Evolutionary conservation across 2,329 filamentous ascomycete species (phyloP).

Genomic region (Ophiosphaerella narmari): DNA sequence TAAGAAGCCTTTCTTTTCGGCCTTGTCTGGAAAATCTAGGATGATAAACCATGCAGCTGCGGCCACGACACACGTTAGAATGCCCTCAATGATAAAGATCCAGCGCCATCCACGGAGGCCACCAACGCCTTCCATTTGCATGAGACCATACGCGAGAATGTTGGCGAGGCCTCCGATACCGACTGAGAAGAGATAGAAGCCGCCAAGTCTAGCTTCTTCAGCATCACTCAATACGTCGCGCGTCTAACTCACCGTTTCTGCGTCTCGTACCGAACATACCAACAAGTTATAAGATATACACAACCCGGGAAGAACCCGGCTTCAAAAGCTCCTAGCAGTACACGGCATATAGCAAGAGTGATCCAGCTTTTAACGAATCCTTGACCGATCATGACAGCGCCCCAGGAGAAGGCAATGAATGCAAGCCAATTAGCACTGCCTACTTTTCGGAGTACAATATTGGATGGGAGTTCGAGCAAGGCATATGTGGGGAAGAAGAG

Average conservation of each 20-base stretch:
- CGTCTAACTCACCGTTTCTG: constrained; percentile 23
- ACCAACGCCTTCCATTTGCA: constrained; percentile 32
- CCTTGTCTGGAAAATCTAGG: constrained; percentile 35
- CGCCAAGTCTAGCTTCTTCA: constrained; percentile 15
- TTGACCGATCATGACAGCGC: constrained; percentile 32
- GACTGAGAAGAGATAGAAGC: constrained; percentile 33
- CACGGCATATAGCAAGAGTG: constrained; percentile 23
- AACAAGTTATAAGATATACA: constrained; percentile 35
- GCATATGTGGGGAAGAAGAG: constrained; percentile 36
- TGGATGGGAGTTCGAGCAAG: constrained; percentile 27
- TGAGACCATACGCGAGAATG: constrained; percentile 34
- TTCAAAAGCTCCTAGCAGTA: constrained; percentile 30
- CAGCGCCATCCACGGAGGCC: constrained; percentile 33
- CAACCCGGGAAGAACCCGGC: constrained; percentile 35
- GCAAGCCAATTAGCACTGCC: constrained; percentile 35
- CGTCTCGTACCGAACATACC: constrained; percentile 30
- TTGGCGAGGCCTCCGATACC: constrained; percentile 32
- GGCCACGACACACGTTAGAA: constrained; percentile 29
- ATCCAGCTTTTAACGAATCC: constrained; percentile 32
- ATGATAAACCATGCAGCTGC: constrained; percentile 31
- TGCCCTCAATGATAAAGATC: constrained; percentile 36
- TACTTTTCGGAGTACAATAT: constrained; percentile 29
- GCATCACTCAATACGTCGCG: not conserved
- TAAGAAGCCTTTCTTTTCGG: constrained; percentile 27
- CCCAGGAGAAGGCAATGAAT: constrained; percentile 31